Base-by-base conservation (phyloP, 305 asterid genomes). In the Vinca major region DNA sequence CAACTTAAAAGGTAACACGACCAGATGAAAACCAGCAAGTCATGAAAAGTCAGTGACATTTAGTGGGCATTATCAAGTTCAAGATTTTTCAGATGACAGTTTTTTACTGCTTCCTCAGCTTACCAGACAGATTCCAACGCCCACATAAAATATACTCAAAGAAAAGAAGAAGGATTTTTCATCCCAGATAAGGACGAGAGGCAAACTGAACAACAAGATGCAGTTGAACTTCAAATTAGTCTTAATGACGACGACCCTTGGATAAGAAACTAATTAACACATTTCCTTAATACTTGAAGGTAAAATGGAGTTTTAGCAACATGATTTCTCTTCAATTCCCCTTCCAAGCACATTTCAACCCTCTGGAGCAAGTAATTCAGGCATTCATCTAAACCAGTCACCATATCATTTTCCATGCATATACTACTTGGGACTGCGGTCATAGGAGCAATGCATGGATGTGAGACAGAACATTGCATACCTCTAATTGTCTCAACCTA, bases 401-500 rank as follows among this genome's bases (percentile, higher is more conserved):
- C 45, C 10, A 58, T 37, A 37, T 36, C 21, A 14, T 58, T 58
- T 33, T 58, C 12, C 45, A 14, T 58, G 44, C 47, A 13, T 33
- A 36, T 16, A 33, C 13, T 58, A 58, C 43, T 58, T 13, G 26
- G 40, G 39, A 60, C 17, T 20, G 9, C 39, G 6, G 3, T 26
- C 21, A 17, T 13, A 33, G n/a, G 37, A 26, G 44, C 5, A 33
- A n/a, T 5, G 66, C 77, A 75, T 63, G 63, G 68, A 73, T 44
- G 26, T 66, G 73, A 78, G 70, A 58, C 67, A 66, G 68, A 56
- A 52, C 70, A 89, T 52, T 53, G 69, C 47, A 53, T 75, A 90
- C 99, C 99, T 93, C 99, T 75, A 93, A 79, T 73, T 90, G 91
- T 74, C 99, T 85, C 77, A 93, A 73, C 63, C 95, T 89, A 74